Evolutionary conservation across 768 basidiomycete genomes (phyloP), one percentile per base, ranked within the genome.

Genomic region (Astraeus odoratus): DNA sequence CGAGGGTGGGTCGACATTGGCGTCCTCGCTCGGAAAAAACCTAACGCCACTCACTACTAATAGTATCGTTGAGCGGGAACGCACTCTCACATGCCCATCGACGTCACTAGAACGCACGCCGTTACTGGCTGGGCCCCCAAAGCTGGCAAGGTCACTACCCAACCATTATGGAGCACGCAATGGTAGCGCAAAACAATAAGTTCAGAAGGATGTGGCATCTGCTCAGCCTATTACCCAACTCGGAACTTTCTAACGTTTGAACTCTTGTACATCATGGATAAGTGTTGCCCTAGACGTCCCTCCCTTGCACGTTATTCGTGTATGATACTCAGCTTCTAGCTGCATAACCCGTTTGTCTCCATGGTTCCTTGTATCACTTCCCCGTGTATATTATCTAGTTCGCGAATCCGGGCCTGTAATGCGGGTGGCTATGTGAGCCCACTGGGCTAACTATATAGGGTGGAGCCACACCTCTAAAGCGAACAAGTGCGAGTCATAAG

Each of bases 401-500:
- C 41, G 19, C 42, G 30, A 15, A 49, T 38, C 34, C 38, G 33
- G 4, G 37, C 39, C 48, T 49, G 12, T 25, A 19, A 13, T 45
- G 25, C 9, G 24, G 23, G 18, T 29, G 19, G 27, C 31, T 9
- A 23, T 13, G 8, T 39, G 23, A 23, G 30, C 15, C 30, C 6
- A 27, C 12, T 29, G 19, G 36, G 15, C 34, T 16, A 30, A n/a
- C 20, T 33, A 9, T 8, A 39, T 19, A 36, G 26, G 13, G 13
- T 15, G n/a, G 10, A n/a, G 20, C 23, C 73, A 33, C 47, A 83
- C 86, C 74, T 92, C 90, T 1, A 93, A 73, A 2, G 83, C 78
- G 46, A 73, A 81, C 10, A 93, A 61, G 68, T 93, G 83, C 0
- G 81, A 80, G 52, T 93, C 90, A 45, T 76, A 66, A 1, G 86